Base-by-base conservation (phyloP, 164 flowering plant species). In the Chloranthus sessilifolius region DNA sequence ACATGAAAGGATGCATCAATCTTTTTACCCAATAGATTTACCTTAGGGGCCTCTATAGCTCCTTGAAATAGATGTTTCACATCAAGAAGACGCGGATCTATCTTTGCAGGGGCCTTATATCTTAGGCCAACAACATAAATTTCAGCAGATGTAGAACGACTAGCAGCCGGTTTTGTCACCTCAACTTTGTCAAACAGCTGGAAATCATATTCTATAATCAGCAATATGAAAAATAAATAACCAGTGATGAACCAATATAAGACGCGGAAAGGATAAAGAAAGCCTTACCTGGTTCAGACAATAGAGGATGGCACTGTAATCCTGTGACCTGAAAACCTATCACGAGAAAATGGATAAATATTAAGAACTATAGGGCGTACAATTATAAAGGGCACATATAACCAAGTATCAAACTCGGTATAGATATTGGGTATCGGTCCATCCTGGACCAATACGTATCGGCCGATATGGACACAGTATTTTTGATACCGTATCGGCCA, bases 41-140 rank as follows among this genome's bases (percentile, higher is more conserved):
- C 96, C 96, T 82, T 83, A 25, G 62, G 68, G 7, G 87, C 69
- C 44, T 92, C 91, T 17, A 63, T 30, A 42, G 77, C 60, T 40
- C 83, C 87, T 54, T 77, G 74, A 63, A 92, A 92, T 26, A 92
- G 69, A 60, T 83, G 74, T 57, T 79, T 85, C 41, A 85, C 59
- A 75, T 92, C 96, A 50, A 92, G 89, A 55, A 92, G 88, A n/a
- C 90, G 95, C 0, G 95, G 95, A 69, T 92, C 96, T 69, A 92
- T 84, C 69, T 82, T 92, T 22, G 95, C 85, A 66, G 98, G 96
- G 25, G 98, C 98, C 65, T 82, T 82, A 53, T 88, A 92, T 49
- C 69, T 82, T 4, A 80, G 58, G 37, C 85, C 84, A 38, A 92
- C 46, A 52, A 92, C 56, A 63, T 67, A 92, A 50, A 80, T 92